Evolutionary conservation across 257 asterid species (phyloP), one percentile per base, ranked within the genome.

Genomic region (Scutellaria minor): DNA sequence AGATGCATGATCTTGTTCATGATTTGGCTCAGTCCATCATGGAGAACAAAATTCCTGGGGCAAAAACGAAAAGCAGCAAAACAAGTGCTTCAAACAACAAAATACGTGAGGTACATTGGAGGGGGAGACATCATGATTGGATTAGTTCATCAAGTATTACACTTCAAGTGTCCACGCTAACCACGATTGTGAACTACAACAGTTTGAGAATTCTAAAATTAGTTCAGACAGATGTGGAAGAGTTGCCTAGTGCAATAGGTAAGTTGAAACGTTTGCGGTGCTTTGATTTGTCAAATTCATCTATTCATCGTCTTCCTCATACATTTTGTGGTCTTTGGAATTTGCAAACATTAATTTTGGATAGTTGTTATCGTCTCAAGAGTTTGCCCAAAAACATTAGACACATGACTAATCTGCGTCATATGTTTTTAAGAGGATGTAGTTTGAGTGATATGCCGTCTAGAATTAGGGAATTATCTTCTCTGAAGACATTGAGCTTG

Each of bases 181-280:
- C 15, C 8, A 11, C 3, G 44, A 64, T 64, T 9, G 5, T 45
- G 15, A 9, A 37, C 9, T 48, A 66, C 10, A 1, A 4, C 40
- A 51, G 51, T 6, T 11, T 40, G 55, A 64, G 70, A 51, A 64
- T 47, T 64, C 44, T 64, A 6, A 41, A 64, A 31, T 6, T 45
- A 22, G 27, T 22, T 9, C 3, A 5, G 14, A 41, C 27, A 7
- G 4, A 41, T 2, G 4, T 18, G 27, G 14, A 27, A 7, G 11
- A 31, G 13, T 9, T 66, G 27, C 56, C 72, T 8, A 2, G 27
- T 50, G 46, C n/a, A 14, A 51, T 66, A 31, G 35, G 13, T 48
- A 66, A 31, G 46, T 50, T 66, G 60, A 66, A 66, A 66, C 31
- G 50, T 31, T n/a, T 66, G 72, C 27, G 60, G 6, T 35, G 50